Evolutionary conservation across 2,329 filamentous ascomycete genomes (phyloP), one percentile per base, ranked within the genome.

Genomic region (Orbilia brochopaga): DNA sequence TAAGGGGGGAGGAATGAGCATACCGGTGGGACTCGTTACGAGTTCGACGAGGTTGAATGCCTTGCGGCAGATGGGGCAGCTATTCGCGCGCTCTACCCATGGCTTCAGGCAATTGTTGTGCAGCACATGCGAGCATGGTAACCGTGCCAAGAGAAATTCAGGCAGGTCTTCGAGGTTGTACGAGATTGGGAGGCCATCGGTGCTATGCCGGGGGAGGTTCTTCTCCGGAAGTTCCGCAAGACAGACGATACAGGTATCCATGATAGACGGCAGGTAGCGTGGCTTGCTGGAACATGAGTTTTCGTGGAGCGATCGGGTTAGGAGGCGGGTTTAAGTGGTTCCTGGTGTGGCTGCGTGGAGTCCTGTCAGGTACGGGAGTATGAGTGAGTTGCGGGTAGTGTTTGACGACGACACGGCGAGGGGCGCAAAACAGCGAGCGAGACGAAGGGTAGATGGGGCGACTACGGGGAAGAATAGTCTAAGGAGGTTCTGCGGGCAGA

Each of bases 41-140:
- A 99, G 87, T 79, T 94, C 87, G 75, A 99, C 92, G 76, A 89
- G 82, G 80, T 97, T 93, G 82, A 99, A 97, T 74, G 85, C 87
- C 77, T 91, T 90, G 76, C 94, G 90, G 81, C 94, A 99, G 80
- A 99, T 96, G 51, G 94, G 94, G 80, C 94, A 99, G 79, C 92
- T 97, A 81, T 97, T 99, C 74, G 94, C 93, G 79, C 95, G 90
- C 81, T 95, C 91, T 51, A 93, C 91, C 94, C 94, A 99, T 76
- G 92, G 91, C 76, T 90, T 89, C 76, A 99, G 85, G 80, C 94
- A 99, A 58, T 89, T 87, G 81, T 99, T 89, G 81, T 99, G 94
- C 76, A 99, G 84, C 76, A 92, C 86, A 83, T 99, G 95, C 67
- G 91, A 90, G 80, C 94, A 99, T 75, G 73, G 76, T 69, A 76